Evolutionary conservation across 805 yeast species (phyloP), one percentile per base, ranked within the genome.

Genomic region (Candida easanensis): DNA sequence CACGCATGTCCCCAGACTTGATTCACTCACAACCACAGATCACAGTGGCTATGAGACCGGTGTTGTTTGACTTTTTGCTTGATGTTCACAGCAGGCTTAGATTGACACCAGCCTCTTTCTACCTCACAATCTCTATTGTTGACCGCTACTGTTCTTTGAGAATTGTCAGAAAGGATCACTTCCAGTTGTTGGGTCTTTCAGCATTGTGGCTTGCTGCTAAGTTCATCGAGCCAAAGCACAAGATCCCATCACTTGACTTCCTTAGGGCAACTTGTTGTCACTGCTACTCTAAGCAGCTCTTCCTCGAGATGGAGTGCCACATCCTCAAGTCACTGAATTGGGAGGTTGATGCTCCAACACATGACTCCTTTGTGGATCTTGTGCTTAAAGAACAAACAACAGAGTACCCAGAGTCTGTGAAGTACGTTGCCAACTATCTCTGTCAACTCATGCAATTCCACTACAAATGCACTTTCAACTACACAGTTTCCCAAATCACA

Each of bases 191-290:
- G 21, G 95, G 95, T 22, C 79, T 95, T 51, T 82, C 95, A 2
- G 82, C 95, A 22, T 65, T 90, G 40, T 91, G 97, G 97, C 77
- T 91, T 16, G 89, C 96, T 3, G 76, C 95, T 28, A 90, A 90
- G 61, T 73, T 78, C 45, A 74, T 77, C 52, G 90, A 88, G 49
- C 76, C 79, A 48, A 78, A 89, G 63, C 75, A 76, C 51, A 79
- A 79, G 56, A 76, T 80, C 31, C 82, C 84, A 8, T 65, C 74
- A 17, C 62, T 80, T 42, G 68, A 69, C 39, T 75, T 73, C 49
- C 64, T 80, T 39, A 68, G 76, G 53, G 74, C 73, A 44, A 68
- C 78, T 61, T 79, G 84, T 60, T 77, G 80, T 60, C 70, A 76
- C 50, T 75, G 77, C 56, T 80, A 78, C 61, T 70, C 77, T 40